Percentiles rank a stretch among this genome's conserved stretches.
Conservation (phyloP, 306 rosid species). For the Corylus heterophylla region DNA sequence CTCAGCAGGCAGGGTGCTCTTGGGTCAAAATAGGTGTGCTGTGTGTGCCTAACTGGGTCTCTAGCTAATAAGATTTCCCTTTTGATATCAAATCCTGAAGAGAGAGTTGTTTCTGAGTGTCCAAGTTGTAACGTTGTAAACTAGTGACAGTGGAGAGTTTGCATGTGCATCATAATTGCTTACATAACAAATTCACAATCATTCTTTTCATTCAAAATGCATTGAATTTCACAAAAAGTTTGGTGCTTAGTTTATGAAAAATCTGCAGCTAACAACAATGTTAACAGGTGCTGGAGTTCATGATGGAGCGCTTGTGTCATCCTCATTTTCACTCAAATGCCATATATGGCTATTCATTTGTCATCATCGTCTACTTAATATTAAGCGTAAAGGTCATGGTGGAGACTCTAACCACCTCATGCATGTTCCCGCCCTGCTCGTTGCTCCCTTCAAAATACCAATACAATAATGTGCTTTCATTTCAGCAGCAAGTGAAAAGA, state of each 20-base stretch:
- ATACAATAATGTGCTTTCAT: background rate
- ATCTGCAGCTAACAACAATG: slow-evolving; percentile 17
- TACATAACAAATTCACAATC: background rate
- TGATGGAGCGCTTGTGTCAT: background rate
- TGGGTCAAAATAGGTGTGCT: too few species aligned
- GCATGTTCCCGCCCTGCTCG: background rate
- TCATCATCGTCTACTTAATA: background rate
- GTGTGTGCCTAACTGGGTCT: background rate
- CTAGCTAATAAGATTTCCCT: slow-evolving; percentile 19
- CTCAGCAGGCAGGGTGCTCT: too few species aligned
- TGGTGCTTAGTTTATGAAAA: background rate
- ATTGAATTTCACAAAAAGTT: background rate
- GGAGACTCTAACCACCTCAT: background rate
- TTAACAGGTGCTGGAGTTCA: background rate
- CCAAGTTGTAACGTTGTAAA: background rate
- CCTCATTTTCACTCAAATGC: too few species aligned
- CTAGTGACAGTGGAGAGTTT: background rate
- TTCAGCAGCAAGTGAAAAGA: background rate
- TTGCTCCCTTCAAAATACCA: background rate
- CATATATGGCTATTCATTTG: background rate
- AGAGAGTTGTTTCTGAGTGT: background rate
- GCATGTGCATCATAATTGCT: background rate
- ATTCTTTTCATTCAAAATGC: background rate
- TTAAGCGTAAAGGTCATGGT: background rate
- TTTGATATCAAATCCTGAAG: background rate